A percentile compares a stretch with the other conserved stretches of the same genome.
These are phyloP conservation scores for Mycosphaerella sp. DNA, from an alignment of 2,329 filamentous ascomycete species.

Conservation along the genomic window DNA sequence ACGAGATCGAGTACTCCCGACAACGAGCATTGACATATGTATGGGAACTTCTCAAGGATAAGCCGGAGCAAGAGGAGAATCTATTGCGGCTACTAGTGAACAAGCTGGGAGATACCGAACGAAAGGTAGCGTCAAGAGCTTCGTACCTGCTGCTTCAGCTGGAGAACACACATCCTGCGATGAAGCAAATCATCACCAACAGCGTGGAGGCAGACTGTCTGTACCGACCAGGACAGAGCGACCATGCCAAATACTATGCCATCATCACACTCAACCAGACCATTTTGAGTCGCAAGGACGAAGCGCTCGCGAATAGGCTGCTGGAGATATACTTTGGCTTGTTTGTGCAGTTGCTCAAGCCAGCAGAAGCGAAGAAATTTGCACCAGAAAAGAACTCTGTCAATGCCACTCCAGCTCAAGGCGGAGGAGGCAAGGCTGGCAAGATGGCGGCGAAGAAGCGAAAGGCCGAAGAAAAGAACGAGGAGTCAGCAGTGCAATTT, in stretches of 20 bases:
- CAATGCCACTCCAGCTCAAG: constrained; percentile 36
- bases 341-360: constrained; percentile 76
- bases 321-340: constrained; percentile 88
- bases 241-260: constrained; percentile 89
- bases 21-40: constrained; percentile 84
- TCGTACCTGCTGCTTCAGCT: constrained; percentile 93
- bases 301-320: constrained; percentile 69
- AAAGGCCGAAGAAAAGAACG: constrained; percentile 36
- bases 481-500: constrained; percentile 51
- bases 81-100: constrained; percentile 85
- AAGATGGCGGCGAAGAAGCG: constrained; percentile 47
- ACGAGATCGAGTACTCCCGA: constrained; percentile 91
- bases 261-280: constrained; percentile 97
- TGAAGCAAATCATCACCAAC: constrained; percentile 84
- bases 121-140: constrained; percentile 88
- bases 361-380: constrained; percentile 35
- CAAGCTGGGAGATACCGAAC: constrained; percentile 90
- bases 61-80: constrained; percentile 95
- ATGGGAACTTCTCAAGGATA: constrained; percentile 85
- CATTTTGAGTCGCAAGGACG: constrained; percentile 77
- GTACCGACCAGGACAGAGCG: constrained; percentile 77
- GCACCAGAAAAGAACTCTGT: constrained; percentile 24
- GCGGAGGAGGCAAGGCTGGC: constrained; percentile 48
- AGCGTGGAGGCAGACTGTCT: constrained; percentile 82
- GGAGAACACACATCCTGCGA: constrained; percentile 78